A percentile compares a stretch with the other conserved stretches of the same genome.
These are phyloP conservation scores for Ganoderma resinaceum DNA, from an alignment of 1,284 basidiomycete genomes.

Conservation along the genomic window DNA sequence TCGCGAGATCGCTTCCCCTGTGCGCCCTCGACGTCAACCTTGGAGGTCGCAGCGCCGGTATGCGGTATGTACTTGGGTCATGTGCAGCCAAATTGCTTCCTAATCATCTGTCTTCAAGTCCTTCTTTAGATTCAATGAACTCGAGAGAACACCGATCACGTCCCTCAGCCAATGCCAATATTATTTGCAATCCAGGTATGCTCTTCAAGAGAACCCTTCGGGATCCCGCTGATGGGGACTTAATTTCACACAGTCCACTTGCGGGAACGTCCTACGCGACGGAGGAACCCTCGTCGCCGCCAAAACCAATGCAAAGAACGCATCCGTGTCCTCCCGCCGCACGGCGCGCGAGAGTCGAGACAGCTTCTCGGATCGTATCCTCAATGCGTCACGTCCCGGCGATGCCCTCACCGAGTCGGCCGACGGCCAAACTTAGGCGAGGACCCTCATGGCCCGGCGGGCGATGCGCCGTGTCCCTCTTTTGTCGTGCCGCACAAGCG, in stretches of 20 bases:
- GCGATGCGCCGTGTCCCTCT: neutral
- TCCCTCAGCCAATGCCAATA: constrained; percentile 5
- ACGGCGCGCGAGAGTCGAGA: constrained; percentile 2
- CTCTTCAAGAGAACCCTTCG: neutral
- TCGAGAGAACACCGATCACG: neutral
- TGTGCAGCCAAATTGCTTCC: neutral
- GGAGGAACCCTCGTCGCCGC: neutral
- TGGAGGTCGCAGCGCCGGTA: neutral
- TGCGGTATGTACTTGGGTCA: neutral
- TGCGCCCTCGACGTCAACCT: neutral
- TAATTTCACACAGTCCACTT: neutral
- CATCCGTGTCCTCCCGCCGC: neutral
- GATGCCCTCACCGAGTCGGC: constrained; percentile 1
- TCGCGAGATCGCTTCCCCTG: neutral
- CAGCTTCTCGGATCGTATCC: neutral
- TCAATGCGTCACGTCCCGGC: neutral
- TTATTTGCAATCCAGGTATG: neutral
- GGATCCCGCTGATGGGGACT: constrained; percentile 5
- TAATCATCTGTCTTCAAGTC: neutral
- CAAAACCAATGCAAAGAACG: neutral
- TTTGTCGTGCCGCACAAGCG: neutral
- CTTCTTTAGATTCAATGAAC: neutral
- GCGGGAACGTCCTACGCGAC: neutral
- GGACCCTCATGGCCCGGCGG: constrained; percentile 1
- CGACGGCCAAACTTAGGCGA: neutral